A percentile compares a stretch with the other conserved stretches of the same genome.
Conservation (phyloP, 2,329 filamentous ascomycete species). For the Aspergillus tamarii region DNA sequence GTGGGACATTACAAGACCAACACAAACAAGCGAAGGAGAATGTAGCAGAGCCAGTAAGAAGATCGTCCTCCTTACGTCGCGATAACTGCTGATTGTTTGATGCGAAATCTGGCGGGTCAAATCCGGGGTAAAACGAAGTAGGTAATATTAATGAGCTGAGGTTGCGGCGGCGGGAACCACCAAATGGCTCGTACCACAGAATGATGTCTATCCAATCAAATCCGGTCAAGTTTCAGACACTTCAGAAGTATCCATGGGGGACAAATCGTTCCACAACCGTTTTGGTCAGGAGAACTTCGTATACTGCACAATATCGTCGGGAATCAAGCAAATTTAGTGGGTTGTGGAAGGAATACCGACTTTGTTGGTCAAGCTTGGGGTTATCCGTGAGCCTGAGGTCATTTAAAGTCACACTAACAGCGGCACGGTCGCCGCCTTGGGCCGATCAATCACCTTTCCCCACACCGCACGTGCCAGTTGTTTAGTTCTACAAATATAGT, state of each 20-base stretch:
- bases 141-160: neutral
- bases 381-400: neutral
- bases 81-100: constrained; percentile 6
- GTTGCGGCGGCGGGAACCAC: constrained; percentile 16
- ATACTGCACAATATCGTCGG: neutral
- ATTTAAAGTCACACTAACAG: constrained; percentile 1
- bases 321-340: neutral
- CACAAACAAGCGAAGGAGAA: neutral
- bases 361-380: neutral
- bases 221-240: neutral
- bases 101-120: constrained; percentile 16
- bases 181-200: constrained; percentile 12
- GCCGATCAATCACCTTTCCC: constrained; percentile 8
- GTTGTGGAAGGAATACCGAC: neutral
- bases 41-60: neutral
- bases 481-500: neutral
- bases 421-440: constrained; percentile 8
- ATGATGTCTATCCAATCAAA: neutral
- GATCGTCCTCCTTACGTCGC: constrained; percentile 9
- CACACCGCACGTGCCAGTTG: constrained; percentile 14
- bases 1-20: constrained; percentile 7
- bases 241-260: neutral
- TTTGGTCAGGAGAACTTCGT: neutral
- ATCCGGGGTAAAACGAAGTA: constrained; percentile 15
- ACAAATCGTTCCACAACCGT: neutral